Evolutionary conservation across 441 rosid genomes (phyloP).

Genomic region (Gossypium aridum): DNA sequence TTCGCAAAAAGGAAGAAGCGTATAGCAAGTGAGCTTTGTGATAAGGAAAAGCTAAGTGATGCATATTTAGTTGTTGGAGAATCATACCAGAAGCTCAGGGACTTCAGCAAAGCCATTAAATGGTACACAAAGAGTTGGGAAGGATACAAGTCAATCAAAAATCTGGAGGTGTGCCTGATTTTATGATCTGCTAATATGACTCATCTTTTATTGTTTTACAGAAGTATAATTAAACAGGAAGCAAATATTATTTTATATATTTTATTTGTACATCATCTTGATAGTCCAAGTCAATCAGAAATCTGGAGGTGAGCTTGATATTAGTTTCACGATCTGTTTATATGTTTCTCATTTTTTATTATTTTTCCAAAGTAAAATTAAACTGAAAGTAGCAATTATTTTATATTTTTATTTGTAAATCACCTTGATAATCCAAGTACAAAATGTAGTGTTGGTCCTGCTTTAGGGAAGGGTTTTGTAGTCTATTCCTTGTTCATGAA

Average conservation of each 20-base stretch:
- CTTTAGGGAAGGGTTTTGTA: slow-evolving; percentile 6
- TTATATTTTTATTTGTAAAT: background rate
- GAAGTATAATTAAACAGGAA: slow-evolving; percentile 6
- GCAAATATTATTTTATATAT: background rate
- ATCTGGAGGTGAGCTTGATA: slow-evolving; percentile 64
- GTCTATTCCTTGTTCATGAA: background rate
- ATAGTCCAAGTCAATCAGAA: slow-evolving; percentile 46
- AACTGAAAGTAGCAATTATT: slow-evolving; percentile 4
- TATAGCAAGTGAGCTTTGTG: slow-evolving; percentile 60
- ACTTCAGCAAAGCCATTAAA: slow-evolving; percentile 72
- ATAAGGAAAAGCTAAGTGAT: slow-evolving; percentile 81
- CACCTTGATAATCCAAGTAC: slow-evolving; percentile 2
- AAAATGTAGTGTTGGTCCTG: slow-evolving; percentile 3
- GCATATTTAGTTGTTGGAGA: slow-evolving; percentile 77
- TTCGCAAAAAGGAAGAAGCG: slow-evolving; percentile 77
- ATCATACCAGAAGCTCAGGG: slow-evolving; percentile 80
- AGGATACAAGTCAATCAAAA: slow-evolving; percentile 57
- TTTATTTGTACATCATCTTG: background rate
- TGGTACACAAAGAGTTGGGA: slow-evolving; percentile 72
- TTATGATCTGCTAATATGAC: slow-evolving; percentile 1
- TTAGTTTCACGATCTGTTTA: slow-evolving; percentile 10
- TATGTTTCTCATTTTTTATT: slow-evolving; percentile 4
- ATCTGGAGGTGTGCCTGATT: slow-evolving; percentile 68
- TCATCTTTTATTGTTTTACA: slow-evolving; percentile 9
- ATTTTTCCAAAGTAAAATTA: slow-evolving; percentile 7